Evolutionary conservation across 331 rosid genomes (phyloP), one percentile per base, ranked within the genome.

Genomic region (Prunus yedoensis): DNA sequence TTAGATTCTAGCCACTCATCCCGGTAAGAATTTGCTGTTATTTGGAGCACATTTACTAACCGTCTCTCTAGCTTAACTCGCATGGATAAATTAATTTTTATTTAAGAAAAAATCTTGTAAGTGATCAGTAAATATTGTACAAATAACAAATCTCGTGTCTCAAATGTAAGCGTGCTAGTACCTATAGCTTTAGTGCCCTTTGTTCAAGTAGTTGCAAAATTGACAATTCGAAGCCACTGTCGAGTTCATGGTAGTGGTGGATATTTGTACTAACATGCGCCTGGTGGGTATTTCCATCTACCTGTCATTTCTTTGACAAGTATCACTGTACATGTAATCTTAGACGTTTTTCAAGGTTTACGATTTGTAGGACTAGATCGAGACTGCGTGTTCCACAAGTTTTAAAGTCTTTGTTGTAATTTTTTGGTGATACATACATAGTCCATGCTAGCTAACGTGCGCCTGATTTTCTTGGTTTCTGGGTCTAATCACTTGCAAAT

Each of bases 291-390:
- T 72, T 72, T 72, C 76, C 13, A 57, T 43, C 67, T 21, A 57
- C 3, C 67, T 72, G 76, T 72, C 67, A 41, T 72, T 41, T 72
- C 57, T 57, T 58, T 43, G 67, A 21, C 56, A 72, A 72, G 56
- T 14, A 23, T 14, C 64, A 53, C 76, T 41, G 54, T 57, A 23
- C 56, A 57, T 43, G 76, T 14, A 38, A 72, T 43, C 17, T 43
- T 72, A 2, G 20, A 28, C 46, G 38, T 49, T 10, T 50, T 59
- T 68, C 60, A 50, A 50, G 60, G 23, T 18, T 51, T 69, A 58
- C 43, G 16, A 8, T 38, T 38, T 54, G 64, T 35, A 20, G 21
- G 58, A 35, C 53, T 38, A 8, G 62, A 41, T 57, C 56, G 8
- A 15, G 56, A 41, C 67, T 43, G 56, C 76, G 57, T 72, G 76